Evolutionary conservation across 768 basidiomycete species (phyloP).

Genomic region (Trametes villosa): DNA sequence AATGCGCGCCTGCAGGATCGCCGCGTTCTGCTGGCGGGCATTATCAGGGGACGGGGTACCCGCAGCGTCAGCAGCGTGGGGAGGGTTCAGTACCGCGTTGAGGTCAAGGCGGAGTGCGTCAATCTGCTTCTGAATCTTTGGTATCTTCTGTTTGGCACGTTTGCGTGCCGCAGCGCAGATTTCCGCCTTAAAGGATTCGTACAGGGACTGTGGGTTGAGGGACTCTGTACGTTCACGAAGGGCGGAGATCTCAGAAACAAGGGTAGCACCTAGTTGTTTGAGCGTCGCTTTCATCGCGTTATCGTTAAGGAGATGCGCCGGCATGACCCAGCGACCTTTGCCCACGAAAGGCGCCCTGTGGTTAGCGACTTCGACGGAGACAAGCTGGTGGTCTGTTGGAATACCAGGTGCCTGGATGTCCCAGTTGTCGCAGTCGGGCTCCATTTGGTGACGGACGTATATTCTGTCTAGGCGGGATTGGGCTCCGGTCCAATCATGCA

Average conservation of each 20-base stretch:
- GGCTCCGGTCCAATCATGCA: background rate
- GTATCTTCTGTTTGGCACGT: background rate
- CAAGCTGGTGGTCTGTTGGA: conserved; percentile 5
- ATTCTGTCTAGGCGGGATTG: background rate
- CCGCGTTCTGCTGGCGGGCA: no score
- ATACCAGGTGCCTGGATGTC: background rate
- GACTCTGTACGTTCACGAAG: background rate
- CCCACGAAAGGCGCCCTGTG: conserved; percentile 8
- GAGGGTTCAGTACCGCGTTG: background rate
- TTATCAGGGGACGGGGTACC: no score
- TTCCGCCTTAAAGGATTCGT: background rate
- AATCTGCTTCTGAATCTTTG: background rate
- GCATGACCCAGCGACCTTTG: conserved; percentile 5
- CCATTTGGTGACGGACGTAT: background rate
- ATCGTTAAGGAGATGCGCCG: background rate
- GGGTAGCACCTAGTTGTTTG: background rate
- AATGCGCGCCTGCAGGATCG: no score
- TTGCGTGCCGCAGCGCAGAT: background rate
- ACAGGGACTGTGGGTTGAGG: background rate
- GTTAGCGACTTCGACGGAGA: background rate
- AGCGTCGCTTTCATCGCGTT: background rate
- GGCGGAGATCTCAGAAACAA: background rate
- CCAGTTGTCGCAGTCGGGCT: background rate
- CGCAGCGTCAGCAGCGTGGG: no score
- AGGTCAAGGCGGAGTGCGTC: background rate